Conservation (phyloP, 2,329 filamentous ascomycete genomes). For the Phialemoniopsis sp. region DNA sequence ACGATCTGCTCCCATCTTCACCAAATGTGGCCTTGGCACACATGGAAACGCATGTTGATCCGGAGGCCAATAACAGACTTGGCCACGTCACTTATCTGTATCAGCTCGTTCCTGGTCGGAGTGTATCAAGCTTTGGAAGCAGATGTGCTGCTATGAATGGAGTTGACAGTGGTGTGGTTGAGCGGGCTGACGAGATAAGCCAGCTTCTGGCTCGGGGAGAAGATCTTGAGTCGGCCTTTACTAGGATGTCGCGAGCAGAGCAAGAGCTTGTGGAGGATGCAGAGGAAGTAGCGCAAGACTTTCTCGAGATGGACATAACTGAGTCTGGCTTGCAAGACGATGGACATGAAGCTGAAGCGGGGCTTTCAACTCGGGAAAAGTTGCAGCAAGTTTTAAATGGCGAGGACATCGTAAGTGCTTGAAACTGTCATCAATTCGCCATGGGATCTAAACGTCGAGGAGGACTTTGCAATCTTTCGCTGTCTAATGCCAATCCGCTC, state of each 20-base stretch:
- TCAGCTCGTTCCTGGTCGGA: constrained; percentile 62
- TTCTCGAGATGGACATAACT: constrained; percentile 38
- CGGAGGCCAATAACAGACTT: constrained; percentile 41
- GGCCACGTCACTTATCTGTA: constrained; percentile 74
- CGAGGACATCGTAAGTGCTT: no score
- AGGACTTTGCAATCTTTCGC: no score
- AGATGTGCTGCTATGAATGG: constrained; percentile 85
- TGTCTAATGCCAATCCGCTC: no score
- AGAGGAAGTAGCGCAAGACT: constrained; percentile 53
- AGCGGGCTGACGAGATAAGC: constrained; percentile 72
- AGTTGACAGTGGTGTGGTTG: constrained; percentile 66
- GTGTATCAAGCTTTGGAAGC: constrained; percentile 78
- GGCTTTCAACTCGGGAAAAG: no score
- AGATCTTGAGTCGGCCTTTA: constrained; percentile 70
- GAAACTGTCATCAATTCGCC: no score
- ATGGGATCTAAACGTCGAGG: no score
- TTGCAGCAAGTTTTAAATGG: no score
- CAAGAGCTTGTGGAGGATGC: constrained; percentile 63
- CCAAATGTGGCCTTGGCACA: constrained; percentile 57
- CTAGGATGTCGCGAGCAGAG: constrained; percentile 61
- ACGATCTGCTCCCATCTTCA: constrained; percentile 47
- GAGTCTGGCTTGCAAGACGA: no score
- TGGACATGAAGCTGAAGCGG: no score
- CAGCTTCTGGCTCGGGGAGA: constrained; percentile 66
- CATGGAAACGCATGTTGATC: constrained; percentile 66